Base-by-base conservation (phyloP, 495 filamentous ascomycete species). In the Filosporella fistucella region DNA sequence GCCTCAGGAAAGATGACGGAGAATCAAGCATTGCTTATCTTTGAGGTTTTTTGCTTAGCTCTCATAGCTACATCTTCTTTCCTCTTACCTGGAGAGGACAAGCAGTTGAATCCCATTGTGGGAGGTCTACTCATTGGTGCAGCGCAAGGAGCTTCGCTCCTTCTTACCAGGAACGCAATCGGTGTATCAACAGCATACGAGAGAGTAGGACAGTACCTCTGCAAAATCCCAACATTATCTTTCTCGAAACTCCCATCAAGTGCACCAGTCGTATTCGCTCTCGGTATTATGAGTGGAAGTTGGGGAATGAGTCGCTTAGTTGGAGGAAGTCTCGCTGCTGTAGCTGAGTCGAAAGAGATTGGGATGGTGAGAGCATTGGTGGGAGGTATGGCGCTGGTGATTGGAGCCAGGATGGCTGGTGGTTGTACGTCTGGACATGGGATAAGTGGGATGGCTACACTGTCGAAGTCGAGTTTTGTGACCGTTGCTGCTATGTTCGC, bases 341-440 rank as follows among this genome's bases (percentile, higher is more conserved):
- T 21, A 2, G 37, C 16, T 2, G 44, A 13, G 12, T n/a, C n/a
- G n/a, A n/a, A n/a, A n/a, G 17, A 29, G 10, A 25, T 57, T 64
- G n/a, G n/a, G n/a, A n/a, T n/a, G n/a, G n/a, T n/a, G n/a, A 61
- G 59, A 44, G 64, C 70, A 2, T 44, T 68, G 18, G 17, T 71
- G 20, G 78, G 77, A 14, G 76, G 76, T 17, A 62, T 69, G 20
- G 47, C 76, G 42, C 66, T 81, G 58, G 60, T 73, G 1, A 37
- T 81, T 18, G 77, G 78, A 13, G 64, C 75, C 21, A 60, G 77
- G 41, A 63, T 80, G 35, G 77, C 68, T 0, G 77, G 77, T 4
- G 77, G 77, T 2, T 82, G 77, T 48, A 80, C 77, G 0, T 77
- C 71, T 18, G 78, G 77, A 0, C 78, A 81, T 52, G 78, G 78